phyloP scores from a whole-genome alignment of 108 stramenopile species.

The Skeletonema menzelii region DNA sequence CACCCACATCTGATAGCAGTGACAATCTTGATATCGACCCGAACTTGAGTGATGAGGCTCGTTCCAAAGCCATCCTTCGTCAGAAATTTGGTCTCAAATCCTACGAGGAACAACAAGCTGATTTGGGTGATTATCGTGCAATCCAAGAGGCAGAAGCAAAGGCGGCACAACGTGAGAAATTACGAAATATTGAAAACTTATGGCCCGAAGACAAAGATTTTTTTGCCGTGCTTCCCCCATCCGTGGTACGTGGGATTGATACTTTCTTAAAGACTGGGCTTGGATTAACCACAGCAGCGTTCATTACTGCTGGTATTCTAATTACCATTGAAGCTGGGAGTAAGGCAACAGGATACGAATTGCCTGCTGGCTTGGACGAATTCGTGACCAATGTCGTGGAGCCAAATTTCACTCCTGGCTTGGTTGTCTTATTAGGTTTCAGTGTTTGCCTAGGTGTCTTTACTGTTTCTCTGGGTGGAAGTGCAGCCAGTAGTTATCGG shows the following conservation, averaged over 20 bases:
- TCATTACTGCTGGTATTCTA: conserved; percentile 67
- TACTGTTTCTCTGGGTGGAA: conserved; percentile 69
- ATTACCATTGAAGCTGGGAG: conserved; percentile 81
- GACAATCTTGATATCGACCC: neutral
- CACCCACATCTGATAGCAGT: neutral
- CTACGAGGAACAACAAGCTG: conserved; percentile 73
- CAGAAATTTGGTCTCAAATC: conserved; percentile 74
- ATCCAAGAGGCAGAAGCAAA: conserved; percentile 10
- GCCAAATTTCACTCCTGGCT: conserved; percentile 84
- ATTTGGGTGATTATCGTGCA: conserved; percentile 15
- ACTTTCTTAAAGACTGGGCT: conserved; percentile 73
- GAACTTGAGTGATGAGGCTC: conserved; percentile 47
- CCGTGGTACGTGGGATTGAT: conserved; percentile 66
- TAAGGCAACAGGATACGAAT: conserved; percentile 54
- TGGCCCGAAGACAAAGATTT: conserved; percentile 77
- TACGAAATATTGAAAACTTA: conserved; percentile 53
- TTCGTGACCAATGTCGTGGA: conserved; percentile 73
- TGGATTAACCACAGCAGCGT: conserved; percentile 53
- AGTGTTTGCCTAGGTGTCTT: conserved; percentile 76
- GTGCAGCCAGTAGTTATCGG: conserved; percentile 46
- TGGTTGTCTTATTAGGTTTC: conserved; percentile 78
- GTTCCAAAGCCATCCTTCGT: conserved; percentile 59
- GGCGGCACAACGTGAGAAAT: conserved; percentile 36
- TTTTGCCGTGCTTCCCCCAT: conserved; percentile 62
- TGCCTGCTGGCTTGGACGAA: conserved; percentile 63